phyloP scores from a whole-genome alignment of 768 basidiomycete genomes.

The Fibroporia radiculosa region DNA sequence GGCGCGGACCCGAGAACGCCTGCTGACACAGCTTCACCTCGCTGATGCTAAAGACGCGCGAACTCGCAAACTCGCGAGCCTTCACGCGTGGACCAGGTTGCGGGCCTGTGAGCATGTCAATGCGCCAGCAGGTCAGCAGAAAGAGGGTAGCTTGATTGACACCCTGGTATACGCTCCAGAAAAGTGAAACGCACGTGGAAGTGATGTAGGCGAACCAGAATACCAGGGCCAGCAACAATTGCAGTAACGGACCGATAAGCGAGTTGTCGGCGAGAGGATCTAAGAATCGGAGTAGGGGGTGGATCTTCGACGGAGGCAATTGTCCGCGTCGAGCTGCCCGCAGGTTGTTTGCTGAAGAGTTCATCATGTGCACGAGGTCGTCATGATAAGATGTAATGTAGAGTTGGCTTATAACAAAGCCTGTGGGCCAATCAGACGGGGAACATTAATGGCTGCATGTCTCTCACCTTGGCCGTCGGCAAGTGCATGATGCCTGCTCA shows the following conservation, averaged over 20 bases:
- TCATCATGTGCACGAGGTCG: slow-evolving; percentile 13
- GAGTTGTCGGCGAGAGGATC: slow-evolving; percentile 9
- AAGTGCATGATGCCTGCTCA: slow-evolving; percentile 16
- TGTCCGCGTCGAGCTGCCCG: slow-evolving; percentile 8
- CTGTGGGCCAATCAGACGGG: neutral
- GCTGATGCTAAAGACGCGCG: slow-evolving; percentile 13
- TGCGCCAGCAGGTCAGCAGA: slow-evolving; percentile 17
- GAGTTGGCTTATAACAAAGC: slow-evolving; percentile 19
- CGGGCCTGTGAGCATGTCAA: slow-evolving; percentile 17
- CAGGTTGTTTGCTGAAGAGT: slow-evolving; percentile 3
- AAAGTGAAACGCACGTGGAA: slow-evolving; percentile 4
- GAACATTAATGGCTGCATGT: neutral
- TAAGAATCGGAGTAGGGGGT: slow-evolving; percentile 9
- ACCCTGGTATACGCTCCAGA: slow-evolving; percentile 15
- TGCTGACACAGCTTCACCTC: slow-evolving; percentile 17
- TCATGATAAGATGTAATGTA: slow-evolving; percentile 18
- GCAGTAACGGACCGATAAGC: slow-evolving; percentile 10
- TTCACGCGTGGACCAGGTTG: slow-evolving; percentile 6
- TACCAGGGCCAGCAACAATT: slow-evolving; percentile 7
- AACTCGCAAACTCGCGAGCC: slow-evolving; percentile 14
- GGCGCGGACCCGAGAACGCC: slow-evolving; percentile 16
- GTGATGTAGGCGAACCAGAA: slow-evolving; percentile 11
- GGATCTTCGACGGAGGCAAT: slow-evolving; percentile 15
- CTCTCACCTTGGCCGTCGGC: slow-evolving; percentile 16
- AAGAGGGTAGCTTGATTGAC: slow-evolving; percentile 8